Percentiles rank a stretch among this genome's conserved stretches.
phyloP scores from a whole-genome alignment of 345 rosid species.

The Ailanthus altissimus region DNA sequence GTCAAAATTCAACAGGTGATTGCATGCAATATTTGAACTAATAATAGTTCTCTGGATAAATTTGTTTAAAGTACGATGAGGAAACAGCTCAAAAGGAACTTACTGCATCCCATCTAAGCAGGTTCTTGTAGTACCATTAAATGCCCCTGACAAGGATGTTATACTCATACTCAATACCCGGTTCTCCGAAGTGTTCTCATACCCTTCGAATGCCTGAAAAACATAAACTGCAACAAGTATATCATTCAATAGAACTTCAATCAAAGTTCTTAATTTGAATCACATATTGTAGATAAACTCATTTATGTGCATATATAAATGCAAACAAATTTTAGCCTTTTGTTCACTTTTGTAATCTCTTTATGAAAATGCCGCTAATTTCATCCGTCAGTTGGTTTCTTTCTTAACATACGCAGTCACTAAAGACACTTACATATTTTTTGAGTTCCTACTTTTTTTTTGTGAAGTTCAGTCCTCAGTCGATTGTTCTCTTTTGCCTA shows the following conservation, averaged over 20 bases:
- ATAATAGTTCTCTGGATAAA: neutral
- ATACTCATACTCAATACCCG: constrained; percentile 96
- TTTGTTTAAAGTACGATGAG: neutral
- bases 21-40: neutral
- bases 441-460: constrained; percentile 58
- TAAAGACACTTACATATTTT: constrained; percentile 66
- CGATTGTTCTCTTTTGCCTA: constrained; percentile 84
- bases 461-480: constrained; percentile 74
- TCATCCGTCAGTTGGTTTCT: neutral
- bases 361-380: too few relatives aligned
- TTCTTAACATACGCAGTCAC: too few relatives aligned
- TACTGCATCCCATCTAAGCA: constrained; percentile 93
- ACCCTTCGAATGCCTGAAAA: constrained; percentile 66
- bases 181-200: constrained; percentile 77
- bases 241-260: too few relatives aligned
- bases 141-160: constrained; percentile 90
- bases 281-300: too few relatives aligned
- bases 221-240: too few relatives aligned
- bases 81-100: constrained; percentile 34
- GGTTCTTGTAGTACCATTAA: constrained; percentile 92
- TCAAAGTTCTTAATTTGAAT: too few relatives aligned
- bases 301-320: too few relatives aligned
- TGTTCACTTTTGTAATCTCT: too few relatives aligned
- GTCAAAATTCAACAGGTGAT: neutral
- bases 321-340: too few relatives aligned